A percentile compares a stretch with the other conserved stretches of the same genome.
These are phyloP conservation scores for Erodium maritimum DNA, from an alignment of 345 rosid species.

Conservation along the genomic window DNA sequence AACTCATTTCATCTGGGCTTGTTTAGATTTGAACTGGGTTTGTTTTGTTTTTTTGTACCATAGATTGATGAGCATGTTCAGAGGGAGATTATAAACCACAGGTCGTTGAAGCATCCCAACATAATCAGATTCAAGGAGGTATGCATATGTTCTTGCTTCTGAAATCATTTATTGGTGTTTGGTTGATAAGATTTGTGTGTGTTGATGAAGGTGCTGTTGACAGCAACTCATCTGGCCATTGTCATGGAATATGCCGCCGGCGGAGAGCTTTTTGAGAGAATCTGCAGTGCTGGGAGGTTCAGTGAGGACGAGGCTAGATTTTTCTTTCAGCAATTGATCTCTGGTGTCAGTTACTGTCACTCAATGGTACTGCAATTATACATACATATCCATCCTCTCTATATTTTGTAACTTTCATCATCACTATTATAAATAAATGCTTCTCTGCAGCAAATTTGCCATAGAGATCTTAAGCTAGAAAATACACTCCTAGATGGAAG, in stretches of 20 bases:
- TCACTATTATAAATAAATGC: too few species aligned
- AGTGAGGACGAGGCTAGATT: constrained; percentile 53
- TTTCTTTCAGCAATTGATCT: too few species aligned
- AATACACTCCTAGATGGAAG: too few species aligned
- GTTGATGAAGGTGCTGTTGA: constrained; percentile 53
- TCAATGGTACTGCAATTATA: too few species aligned
- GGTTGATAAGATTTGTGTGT: too few species aligned
- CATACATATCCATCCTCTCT: too few species aligned
- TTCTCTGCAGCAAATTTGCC: too few species aligned
- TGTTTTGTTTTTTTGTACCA: neutral
- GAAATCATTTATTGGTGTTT: too few species aligned
- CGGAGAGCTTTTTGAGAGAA: constrained; percentile 69
- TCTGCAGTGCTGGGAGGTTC: constrained; percentile 66
- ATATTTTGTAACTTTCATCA: too few species aligned
- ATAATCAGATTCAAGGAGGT: constrained; percentile 72
- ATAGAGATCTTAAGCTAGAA: too few species aligned
- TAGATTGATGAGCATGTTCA: constrained; percentile 80
- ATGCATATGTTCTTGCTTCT: neutral
- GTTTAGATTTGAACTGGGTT: too few species aligned
- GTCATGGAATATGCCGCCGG: constrained; percentile 80
- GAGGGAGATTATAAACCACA: constrained; percentile 78
- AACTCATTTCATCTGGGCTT: neutral
- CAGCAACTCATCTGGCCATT: constrained; percentile 66
- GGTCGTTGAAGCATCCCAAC: constrained; percentile 67
- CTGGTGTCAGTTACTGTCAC: too few species aligned